Conservation (phyloP, 169 alveolate genomes). For the Plasmodium fragile region DNA sequence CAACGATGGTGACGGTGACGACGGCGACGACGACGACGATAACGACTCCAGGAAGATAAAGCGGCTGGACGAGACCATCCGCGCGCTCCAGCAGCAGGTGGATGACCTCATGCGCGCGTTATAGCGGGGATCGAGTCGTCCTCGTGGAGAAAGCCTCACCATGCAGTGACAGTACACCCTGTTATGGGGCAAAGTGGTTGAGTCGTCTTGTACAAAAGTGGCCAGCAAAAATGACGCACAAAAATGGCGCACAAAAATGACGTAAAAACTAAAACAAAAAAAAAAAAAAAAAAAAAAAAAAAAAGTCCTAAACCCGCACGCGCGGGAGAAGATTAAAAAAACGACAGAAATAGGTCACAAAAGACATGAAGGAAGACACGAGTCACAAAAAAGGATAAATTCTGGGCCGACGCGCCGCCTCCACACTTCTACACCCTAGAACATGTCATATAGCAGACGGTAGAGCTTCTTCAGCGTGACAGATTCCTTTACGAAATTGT, state of each 20-base stretch:
- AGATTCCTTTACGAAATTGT: slow-evolving; percentile 33
- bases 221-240: background rate
- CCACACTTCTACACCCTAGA: background rate
- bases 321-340: background rate
- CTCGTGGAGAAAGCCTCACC: too few species aligned
- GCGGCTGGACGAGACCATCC: slow-evolving; percentile 41
- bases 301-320: background rate
- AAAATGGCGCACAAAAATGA: background rate
- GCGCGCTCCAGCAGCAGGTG: slow-evolving; percentile 19
- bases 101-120: slow-evolving; percentile 11
- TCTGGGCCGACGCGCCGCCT: background rate
- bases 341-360: background rate
- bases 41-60: slow-evolving; percentile 38
- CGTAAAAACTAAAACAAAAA: background rate
- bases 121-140: background rate
- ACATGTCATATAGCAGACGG: slow-evolving; percentile 22
- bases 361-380: background rate
- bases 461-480: slow-evolving; percentile 34
- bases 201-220: too few species aligned
- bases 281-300: background rate
- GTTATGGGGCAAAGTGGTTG: background rate
- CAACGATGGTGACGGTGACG: too few species aligned
- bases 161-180: too few species aligned
- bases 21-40: background rate
- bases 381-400: background rate